Conservation (phyloP, 2,329 filamentous ascomycete species). For the Exophiala viscosa region DNA sequence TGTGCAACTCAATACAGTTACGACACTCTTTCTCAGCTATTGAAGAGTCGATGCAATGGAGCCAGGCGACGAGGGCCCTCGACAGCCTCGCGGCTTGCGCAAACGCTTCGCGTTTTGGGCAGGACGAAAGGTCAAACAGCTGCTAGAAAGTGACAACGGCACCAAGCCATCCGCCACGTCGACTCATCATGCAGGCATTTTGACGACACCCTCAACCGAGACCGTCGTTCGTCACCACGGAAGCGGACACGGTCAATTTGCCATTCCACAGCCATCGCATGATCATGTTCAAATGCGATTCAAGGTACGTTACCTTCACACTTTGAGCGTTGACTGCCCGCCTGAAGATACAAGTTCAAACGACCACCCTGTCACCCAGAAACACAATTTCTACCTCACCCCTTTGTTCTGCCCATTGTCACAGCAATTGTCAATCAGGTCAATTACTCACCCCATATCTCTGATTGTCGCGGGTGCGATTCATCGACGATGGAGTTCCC, state of each 20-base stretch:
- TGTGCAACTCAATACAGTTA: not conserved
- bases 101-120: conserved; percentile 12
- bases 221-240: not conserved
- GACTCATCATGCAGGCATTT: not conserved
- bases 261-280: not conserved
- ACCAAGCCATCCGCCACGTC: not conserved
- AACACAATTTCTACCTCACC: not conserved
- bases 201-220: not conserved
- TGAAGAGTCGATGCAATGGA: conserved; percentile 9
- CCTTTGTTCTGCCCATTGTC: not conserved
- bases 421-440: not conserved
- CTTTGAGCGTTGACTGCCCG: no score
- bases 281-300: conserved; percentile 12
- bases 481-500: not conserved
- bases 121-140: conserved; percentile 9
- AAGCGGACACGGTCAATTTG: not conserved
- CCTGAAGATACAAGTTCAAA: no score
- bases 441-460: not conserved
- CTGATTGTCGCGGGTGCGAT: not conserved
- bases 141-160: not conserved
- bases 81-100: conserved; percentile 12
- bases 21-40: not conserved
- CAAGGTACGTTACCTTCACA: conserved; percentile 9
- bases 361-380: no score
- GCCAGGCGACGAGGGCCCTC: not conserved